A percentile compares a stretch with the other conserved stretches of the same genome.
Evolutionary conservation across 2,329 filamentous ascomycete species (phyloP).

Genomic region (Trichoderma breve): DNA sequence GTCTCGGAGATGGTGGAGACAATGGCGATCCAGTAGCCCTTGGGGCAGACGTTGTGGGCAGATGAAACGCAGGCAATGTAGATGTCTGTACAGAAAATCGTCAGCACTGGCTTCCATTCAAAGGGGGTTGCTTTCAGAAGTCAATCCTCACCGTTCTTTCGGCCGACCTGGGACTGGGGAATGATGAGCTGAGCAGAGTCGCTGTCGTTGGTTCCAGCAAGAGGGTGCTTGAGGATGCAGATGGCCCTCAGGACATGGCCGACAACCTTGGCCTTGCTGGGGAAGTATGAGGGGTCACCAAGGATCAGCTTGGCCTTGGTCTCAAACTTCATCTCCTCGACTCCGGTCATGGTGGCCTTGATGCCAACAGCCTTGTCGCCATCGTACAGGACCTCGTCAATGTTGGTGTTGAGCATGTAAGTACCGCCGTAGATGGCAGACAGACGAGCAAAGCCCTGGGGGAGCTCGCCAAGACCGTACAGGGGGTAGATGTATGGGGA

Average conservation of each 20-base stretch:
- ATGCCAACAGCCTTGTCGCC: constrained; percentile 86
- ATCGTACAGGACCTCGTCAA: constrained; percentile 88
- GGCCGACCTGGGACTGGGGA: constrained; percentile 92
- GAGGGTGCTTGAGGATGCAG: constrained; percentile 93
- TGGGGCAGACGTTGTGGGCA: constrained; percentile 96
- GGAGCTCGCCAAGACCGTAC: constrained; percentile 94
- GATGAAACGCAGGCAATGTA: constrained; percentile 96
- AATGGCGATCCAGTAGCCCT: constrained; percentile 98
- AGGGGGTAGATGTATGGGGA: constrained; percentile 99
- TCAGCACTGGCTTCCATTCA: not conserved
- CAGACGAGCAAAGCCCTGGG: constrained; percentile 94
- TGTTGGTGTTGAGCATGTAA: constrained; percentile 96
- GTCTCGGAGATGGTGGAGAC: constrained; percentile 96
- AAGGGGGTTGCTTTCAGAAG: not conserved
- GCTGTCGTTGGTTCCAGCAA: constrained; percentile 81
- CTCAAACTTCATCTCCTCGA: constrained; percentile 89
- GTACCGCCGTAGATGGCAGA: constrained; percentile 98
- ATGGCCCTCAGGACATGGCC: constrained; percentile 94
- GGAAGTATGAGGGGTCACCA: constrained; percentile 95
- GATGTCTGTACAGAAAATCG: constrained; percentile 62
- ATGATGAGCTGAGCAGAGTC: constrained; percentile 97
- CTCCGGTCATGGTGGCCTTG: constrained; percentile 93
- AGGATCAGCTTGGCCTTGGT: constrained; percentile 96
- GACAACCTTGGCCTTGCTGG: constrained; percentile 79
- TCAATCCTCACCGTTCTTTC: constrained; percentile 76